Evolutionary conservation across 73 alveolate species (phyloP).

Genomic region (Tetrahymena thermophila): DNA sequence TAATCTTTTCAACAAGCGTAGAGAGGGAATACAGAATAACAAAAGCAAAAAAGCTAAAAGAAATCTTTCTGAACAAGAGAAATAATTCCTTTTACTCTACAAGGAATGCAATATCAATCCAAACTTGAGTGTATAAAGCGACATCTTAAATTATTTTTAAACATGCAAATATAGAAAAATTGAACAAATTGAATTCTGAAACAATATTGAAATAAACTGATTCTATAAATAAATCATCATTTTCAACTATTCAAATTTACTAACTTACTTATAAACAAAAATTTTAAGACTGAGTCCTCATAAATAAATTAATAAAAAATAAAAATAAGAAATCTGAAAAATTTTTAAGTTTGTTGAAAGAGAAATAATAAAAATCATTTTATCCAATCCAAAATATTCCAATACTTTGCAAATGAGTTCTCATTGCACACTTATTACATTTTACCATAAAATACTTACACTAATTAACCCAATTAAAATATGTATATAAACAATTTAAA

Average conservation of each 20-base stretch:
- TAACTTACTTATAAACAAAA: neutral
- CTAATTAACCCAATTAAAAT: neutral
- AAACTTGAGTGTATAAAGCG: neutral
- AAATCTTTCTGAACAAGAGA: neutral
- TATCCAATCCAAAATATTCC: no score
- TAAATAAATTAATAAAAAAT: no score
- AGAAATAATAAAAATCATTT: no score
- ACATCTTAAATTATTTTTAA: neutral
- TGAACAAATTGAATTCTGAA: neutral
- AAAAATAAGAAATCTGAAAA: no score
- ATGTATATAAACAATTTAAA: neutral
- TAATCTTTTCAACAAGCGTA: neutral
- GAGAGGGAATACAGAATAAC: neutral
- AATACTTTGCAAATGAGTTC: no score
- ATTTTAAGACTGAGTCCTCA: no score
- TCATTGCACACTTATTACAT: no score
- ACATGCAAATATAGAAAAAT: neutral
- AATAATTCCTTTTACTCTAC: neutral
- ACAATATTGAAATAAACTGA: neutral
- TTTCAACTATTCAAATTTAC: neutral
- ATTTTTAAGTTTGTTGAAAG: no score
- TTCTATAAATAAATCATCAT: neutral
- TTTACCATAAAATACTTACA: neutral
- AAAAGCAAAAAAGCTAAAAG: neutral
- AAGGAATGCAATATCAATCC: neutral